Evolutionary conservation across 352 stramenopile species (phyloP).

Genomic region (Pythium coloratum): DNA sequence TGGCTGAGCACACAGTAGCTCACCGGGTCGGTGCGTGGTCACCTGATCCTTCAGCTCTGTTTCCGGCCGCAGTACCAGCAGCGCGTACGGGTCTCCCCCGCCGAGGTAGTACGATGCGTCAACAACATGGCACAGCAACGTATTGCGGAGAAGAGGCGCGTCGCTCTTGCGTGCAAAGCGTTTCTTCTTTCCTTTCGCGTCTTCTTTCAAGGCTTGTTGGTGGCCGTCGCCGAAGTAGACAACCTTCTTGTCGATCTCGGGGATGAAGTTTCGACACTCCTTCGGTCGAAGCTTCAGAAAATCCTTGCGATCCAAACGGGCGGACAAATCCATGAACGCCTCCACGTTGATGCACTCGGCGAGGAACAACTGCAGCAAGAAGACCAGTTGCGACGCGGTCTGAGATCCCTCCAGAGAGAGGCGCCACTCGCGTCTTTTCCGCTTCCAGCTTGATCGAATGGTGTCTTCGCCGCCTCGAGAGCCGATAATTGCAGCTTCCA

Average conservation of each 20-base stretch:
- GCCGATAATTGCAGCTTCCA: slow-evolving; percentile 57
- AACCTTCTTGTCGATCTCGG: slow-evolving; percentile 58
- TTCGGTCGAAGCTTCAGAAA: slow-evolving; percentile 79
- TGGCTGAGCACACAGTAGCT: slow-evolving; percentile 61
- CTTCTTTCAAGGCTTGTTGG: slow-evolving; percentile 72
- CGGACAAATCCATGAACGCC: slow-evolving; percentile 76
- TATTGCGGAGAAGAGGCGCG: slow-evolving; percentile 42
- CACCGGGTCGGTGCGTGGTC: slow-evolving; percentile 34
- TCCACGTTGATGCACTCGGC: slow-evolving; percentile 81
- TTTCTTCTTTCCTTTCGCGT: slow-evolving; percentile 76
- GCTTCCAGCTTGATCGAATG: slow-evolving; percentile 68
- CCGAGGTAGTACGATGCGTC: slow-evolving; percentile 79
- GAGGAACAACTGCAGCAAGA: slow-evolving; percentile 70
- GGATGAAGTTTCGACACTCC: slow-evolving; percentile 74
- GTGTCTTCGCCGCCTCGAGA: slow-evolving; percentile 49
- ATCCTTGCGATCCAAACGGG: slow-evolving; percentile 66
- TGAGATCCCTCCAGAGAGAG: slow-evolving; percentile 57
- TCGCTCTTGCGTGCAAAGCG: slow-evolving; percentile 74
- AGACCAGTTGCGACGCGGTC: slow-evolving; percentile 73
- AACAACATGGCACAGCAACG: slow-evolving; percentile 59
- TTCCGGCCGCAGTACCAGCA: slow-evolving; percentile 53
- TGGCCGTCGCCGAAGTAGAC: slow-evolving; percentile 88
- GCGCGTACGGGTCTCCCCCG: slow-evolving; percentile 76
- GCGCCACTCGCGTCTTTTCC: slow-evolving; percentile 76
- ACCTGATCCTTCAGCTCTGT: slow-evolving; percentile 30